Conservation (phyloP, 768 basidiomycete genomes). For the Calocybe cyanea region DNA sequence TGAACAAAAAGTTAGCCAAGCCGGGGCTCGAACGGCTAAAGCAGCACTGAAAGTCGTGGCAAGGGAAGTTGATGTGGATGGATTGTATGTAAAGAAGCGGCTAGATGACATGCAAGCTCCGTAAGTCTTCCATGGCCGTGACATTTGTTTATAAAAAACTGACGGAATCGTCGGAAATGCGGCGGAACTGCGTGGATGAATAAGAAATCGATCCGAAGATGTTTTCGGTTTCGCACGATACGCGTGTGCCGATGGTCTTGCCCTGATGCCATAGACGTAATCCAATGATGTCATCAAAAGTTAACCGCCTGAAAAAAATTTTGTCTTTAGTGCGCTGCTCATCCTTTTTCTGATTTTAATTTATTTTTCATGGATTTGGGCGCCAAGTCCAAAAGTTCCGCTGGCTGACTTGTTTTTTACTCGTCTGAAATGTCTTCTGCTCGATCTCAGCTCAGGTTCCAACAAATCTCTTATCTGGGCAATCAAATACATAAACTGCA, state of each 20-base stretch:
- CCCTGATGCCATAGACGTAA: slow-evolving; percentile 51
- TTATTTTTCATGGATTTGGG: no score
- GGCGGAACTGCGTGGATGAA: slow-evolving; percentile 13
- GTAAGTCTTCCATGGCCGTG: slow-evolving; percentile 33
- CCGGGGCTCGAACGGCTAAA: slow-evolving; percentile 44
- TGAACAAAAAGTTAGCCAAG: slow-evolving; percentile 43
- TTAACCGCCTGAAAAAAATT: slow-evolving; percentile 39
- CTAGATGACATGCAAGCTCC: slow-evolving; percentile 31
- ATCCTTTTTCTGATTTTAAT: slow-evolving; percentile 1
- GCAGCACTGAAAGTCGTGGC: slow-evolving; percentile 56
- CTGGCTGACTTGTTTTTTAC: no score
- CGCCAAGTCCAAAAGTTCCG: no score
- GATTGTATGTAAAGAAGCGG: slow-evolving; percentile 39
- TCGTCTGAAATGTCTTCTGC: no score
- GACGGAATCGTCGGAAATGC: slow-evolving; percentile 17
- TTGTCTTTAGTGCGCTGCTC: slow-evolving; percentile 24
- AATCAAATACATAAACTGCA: slow-evolving; percentile 10
- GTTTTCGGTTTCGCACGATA: slow-evolving; percentile 52
- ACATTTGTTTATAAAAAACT: neutral
- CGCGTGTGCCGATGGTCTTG: slow-evolving; percentile 52
- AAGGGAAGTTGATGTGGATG: slow-evolving; percentile 58
- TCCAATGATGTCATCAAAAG: slow-evolving; percentile 30
- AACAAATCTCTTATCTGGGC: slow-evolving; percentile 13
- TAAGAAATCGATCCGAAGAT: slow-evolving; percentile 42
- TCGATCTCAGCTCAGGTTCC: neutral